Evolutionary conservation across 108 stramenopile species (phyloP), one percentile per base, ranked within the genome.

Genomic region (Nitzschia putrida): DNA sequence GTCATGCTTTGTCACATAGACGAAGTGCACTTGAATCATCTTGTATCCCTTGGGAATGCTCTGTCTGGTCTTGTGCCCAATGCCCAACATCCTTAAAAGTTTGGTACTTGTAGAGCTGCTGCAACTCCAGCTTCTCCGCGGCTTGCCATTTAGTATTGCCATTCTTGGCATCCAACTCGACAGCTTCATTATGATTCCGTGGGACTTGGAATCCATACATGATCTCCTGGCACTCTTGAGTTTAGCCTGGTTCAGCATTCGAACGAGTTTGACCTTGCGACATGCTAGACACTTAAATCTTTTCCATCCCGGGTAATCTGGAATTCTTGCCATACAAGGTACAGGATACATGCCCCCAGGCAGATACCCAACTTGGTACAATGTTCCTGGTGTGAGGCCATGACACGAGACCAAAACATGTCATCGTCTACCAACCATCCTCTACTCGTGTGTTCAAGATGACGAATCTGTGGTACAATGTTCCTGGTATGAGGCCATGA

Each of bases 401-500:
- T 64, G 8, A 95, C 71, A 39, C 94, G 82, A 23, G 61, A 67
- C 38, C 67, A 40, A 66, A 92, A 95, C 21, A 56, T 73, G 7
- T 91, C 88, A 34, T 95, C 91, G 22, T 86, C 87, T 72, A 90
- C 92, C 69, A 89, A 88, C 86, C 86, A 87, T 21, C 88, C 92
- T 41, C 85, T 73, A 72, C 88, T 89, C 2, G 69, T 38, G 10
- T 71, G 43, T 69, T 93, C 92, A 52, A 90, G 54, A 10, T 75
- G 45, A 18, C 43, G n/a, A n/a, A n/a, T n/a, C n/a, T n/a, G n/a
- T 58, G 44, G 53, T 18, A 54, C 69, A 53, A 34, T 69, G 56
- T 21, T 69, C 71, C 25, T 52, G 41, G 38, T 84, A 75, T 55
- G 82, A 84, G 23, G 52, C 55, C 64, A 82, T 64, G 8, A 95